A percentile compares a stretch with the other conserved stretches of the same genome.
These are phyloP conservation scores for Russula virescens DNA, from an alignment of 768 basidiomycete genomes.

Conservation along the genomic window DNA sequence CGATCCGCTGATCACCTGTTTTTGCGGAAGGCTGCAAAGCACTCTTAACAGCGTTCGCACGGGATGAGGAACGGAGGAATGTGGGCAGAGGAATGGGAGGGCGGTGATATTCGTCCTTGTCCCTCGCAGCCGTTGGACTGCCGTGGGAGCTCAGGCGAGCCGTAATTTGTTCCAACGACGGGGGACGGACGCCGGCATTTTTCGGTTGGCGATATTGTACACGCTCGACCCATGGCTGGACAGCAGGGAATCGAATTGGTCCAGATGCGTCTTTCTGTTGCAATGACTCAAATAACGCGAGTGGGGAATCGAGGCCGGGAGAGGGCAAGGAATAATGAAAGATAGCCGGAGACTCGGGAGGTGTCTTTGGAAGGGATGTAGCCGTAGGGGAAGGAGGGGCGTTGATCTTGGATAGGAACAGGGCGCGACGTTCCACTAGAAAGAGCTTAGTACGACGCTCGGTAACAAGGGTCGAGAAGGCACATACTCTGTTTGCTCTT, in stretches of 20 bases:
- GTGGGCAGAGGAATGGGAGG: constrained; percentile 32
- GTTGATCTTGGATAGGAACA: constrained; percentile 67
- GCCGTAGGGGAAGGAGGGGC: constrained; percentile 62
- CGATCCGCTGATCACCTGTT: not conserved
- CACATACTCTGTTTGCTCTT: constrained; percentile 64
- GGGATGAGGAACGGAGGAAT: constrained; percentile 28
- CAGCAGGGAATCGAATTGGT: constrained; percentile 17
- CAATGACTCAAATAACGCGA: constrained; percentile 51
- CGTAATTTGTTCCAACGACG: constrained; percentile 74
- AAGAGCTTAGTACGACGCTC: not conserved
- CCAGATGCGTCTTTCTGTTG: constrained; percentile 21
- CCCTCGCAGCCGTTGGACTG: constrained; percentile 28
- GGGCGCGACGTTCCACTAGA: constrained; percentile 67
- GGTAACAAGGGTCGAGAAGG: not conserved
- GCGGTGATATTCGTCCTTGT: constrained; percentile 26
- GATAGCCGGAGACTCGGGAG: constrained; percentile 63
- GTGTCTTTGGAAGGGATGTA: constrained; percentile 52
- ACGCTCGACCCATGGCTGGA: constrained; percentile 57
- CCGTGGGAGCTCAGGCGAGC: constrained; percentile 48
- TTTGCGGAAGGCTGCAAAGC: not conserved
- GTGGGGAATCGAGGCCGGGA: constrained; percentile 57
- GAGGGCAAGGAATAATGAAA: constrained; percentile 68
- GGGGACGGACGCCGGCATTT: constrained; percentile 35
- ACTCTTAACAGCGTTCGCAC: not conserved
- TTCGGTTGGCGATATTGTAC: constrained; percentile 47